Percentiles rank a stretch among this genome's conserved stretches.
Conservation (phyloP, 331 rosid species). For the Prunus yedoensis region DNA sequence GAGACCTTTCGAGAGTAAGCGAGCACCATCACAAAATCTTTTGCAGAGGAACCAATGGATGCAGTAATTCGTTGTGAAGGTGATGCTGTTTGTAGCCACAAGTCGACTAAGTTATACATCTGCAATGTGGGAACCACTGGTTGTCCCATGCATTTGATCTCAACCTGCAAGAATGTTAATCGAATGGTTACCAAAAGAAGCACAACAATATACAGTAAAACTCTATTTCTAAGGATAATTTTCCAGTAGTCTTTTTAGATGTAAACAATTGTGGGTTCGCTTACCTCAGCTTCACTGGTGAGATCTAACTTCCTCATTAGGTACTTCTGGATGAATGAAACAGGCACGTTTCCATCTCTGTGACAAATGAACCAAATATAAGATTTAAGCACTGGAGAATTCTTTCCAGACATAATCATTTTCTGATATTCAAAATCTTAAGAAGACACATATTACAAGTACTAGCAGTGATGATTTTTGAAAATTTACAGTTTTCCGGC, state of each 20-base stretch:
- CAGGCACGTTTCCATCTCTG: slow-evolving; percentile 62
- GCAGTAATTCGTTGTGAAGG: slow-evolving; percentile 57
- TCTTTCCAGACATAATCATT: not conserved
- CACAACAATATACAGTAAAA: not conserved
- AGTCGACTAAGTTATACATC: slow-evolving; percentile 68
- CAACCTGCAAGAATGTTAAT: slow-evolving; percentile 56
- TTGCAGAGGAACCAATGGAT: slow-evolving; percentile 81
- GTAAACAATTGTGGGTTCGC: not conserved
- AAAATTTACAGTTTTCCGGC: not conserved
- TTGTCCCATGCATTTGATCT: slow-evolving; percentile 92
- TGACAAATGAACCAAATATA: slow-evolving; percentile 26
- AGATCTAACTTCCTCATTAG: slow-evolving; percentile 58
- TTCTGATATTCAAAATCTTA: not conserved
- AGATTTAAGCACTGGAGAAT: not conserved
- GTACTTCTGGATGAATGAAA: slow-evolving; percentile 51
- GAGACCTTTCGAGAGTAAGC: slow-evolving; percentile 64
- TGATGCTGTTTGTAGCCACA: slow-evolving; percentile 71
- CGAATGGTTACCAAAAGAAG: slow-evolving; percentile 10
- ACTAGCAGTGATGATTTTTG: not conserved
- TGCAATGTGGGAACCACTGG: slow-evolving; percentile 70
- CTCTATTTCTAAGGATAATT: not conserved
- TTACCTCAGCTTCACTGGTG: slow-evolving; percentile 70
- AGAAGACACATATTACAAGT: not conserved
- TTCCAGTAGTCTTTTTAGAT: not conserved
- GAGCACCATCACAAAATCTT: slow-evolving; percentile 86